phyloP scores from a whole-genome alignment of 768 basidiomycete genomes.

The Calocera cornea region DNA sequence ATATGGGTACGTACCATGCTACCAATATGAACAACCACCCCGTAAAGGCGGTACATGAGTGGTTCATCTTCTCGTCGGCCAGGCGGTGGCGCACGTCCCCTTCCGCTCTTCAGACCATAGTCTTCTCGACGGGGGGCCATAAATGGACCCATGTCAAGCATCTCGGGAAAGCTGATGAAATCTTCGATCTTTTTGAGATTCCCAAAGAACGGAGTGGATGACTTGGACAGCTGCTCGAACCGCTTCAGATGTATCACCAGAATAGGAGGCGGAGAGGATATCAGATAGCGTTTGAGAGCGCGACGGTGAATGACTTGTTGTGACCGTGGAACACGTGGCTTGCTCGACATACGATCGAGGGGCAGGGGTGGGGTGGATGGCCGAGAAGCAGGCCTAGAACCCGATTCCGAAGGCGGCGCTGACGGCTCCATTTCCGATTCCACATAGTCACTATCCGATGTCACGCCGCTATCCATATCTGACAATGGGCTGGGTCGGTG shows the following conservation, averaged over 20 bases:
- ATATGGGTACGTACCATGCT: slow-evolving; percentile 49
- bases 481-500: background rate
- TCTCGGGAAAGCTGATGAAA: slow-evolving; percentile 78
- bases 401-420: background rate
- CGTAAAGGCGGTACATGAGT: slow-evolving; percentile 59
- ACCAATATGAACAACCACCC: slow-evolving; percentile 76
- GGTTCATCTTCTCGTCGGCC: slow-evolving; percentile 20
- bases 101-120: slow-evolving; percentile 32
- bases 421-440: background rate
- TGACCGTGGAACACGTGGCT: slow-evolving; percentile 20
- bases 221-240: slow-evolving; percentile 71
- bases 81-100: slow-evolving; percentile 21
- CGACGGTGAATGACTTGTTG: slow-evolving; percentile 63
- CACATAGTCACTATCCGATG: background rate
- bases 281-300: slow-evolving; percentile 90
- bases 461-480: background rate
- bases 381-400: background rate
- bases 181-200: slow-evolving; percentile 73
- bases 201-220: slow-evolving; percentile 36
- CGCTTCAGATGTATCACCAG: slow-evolving; percentile 88
- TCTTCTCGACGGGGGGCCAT: slow-evolving; percentile 69
- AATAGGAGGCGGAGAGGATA: slow-evolving; percentile 70
- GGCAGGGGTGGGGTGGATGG: background rate
- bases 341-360: background rate
- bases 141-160: slow-evolving; percentile 73